Evolutionary conservation across 148 eudicot species (phyloP).

Genomic region (Vaccinium darrowii): DNA sequence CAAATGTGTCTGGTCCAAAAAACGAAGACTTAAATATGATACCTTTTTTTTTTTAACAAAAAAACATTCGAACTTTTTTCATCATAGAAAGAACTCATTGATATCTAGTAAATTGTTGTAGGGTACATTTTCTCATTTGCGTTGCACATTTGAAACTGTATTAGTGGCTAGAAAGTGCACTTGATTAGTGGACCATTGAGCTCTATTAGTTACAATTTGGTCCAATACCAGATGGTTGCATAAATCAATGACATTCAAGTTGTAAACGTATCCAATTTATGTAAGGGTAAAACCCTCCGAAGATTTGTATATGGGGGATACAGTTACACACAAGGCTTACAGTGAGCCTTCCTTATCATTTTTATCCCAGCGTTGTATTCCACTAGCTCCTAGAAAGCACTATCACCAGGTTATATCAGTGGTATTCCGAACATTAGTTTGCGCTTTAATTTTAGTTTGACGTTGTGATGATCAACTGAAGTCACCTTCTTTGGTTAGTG

Average conservation of each 20-base stretch:
- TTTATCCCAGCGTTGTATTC: no score
- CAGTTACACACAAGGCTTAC: neutral
- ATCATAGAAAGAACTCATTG: no score
- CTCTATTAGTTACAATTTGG: neutral
- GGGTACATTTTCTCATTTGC: no score
- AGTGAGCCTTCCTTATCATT: neutral
- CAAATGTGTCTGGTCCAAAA: no score
- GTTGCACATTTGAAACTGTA: no score
- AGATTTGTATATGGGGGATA: neutral
- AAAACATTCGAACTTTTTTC: no score
- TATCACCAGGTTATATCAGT: neutral
- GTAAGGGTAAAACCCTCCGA: neutral
- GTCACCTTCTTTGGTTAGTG: no score
- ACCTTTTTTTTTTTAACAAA: no score
- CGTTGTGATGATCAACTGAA: neutral
- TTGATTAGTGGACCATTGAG: neutral
- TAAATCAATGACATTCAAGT: neutral
- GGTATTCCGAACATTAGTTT: neutral
- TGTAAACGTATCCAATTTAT: no score
- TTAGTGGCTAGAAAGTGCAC: neutral
- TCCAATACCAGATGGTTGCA: neutral
- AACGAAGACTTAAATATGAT: no score
- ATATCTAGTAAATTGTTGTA: no score
- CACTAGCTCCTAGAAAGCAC: neutral
- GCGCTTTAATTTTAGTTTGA: neutral